phyloP scores from a whole-genome alignment of 2,329 filamentous ascomycete genomes.

The Alternaria sp. region DNA sequence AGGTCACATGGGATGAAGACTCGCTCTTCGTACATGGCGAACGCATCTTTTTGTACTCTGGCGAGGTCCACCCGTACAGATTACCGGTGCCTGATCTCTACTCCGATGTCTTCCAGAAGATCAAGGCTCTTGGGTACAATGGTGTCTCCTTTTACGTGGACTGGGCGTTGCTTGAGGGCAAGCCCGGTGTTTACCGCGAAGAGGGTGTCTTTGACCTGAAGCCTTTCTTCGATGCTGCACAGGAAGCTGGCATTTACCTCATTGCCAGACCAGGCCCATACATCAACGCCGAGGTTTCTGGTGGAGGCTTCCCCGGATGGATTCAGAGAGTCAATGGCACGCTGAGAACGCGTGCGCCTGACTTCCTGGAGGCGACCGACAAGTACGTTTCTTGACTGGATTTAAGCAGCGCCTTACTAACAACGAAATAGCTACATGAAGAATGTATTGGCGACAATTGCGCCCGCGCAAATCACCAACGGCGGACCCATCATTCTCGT shows the following conservation, averaged over 20 bases:
- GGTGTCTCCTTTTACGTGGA: constrained; percentile 79
- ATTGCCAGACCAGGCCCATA: constrained; percentile 74
- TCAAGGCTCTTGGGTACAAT: constrained; percentile 81
- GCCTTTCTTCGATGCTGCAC: constrained; percentile 78
- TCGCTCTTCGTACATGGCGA: constrained; percentile 74
- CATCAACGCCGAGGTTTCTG: constrained; percentile 78
- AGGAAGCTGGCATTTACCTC: constrained; percentile 75
- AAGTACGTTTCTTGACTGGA: constrained; percentile 54
- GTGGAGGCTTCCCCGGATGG: constrained; percentile 84
- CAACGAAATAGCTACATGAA: constrained; percentile 60
- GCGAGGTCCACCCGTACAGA: constrained; percentile 75
- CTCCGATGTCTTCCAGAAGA: constrained; percentile 80
- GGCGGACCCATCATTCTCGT: constrained; percentile 79
- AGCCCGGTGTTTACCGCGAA: constrained; percentile 70
- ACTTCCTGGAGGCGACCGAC: constrained; percentile 70
- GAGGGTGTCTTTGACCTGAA: constrained; percentile 75
- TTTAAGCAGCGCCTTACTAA: neutral
- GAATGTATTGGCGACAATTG: constrained; percentile 69
- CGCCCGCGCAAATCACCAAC: constrained; percentile 79
- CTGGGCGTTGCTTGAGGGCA: constrained; percentile 79
- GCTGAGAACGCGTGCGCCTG: constrained; percentile 67
- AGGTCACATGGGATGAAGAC: constrained; percentile 74
- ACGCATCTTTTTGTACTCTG: constrained; percentile 73
- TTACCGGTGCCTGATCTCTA: constrained; percentile 68
- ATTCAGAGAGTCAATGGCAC: constrained; percentile 70